Percentiles rank a stretch among this genome's conserved stretches.
phyloP scores from a whole-genome alignment of 1,284 basidiomycete species.

The Cutaneotrichosporon cutaneum region DNA sequence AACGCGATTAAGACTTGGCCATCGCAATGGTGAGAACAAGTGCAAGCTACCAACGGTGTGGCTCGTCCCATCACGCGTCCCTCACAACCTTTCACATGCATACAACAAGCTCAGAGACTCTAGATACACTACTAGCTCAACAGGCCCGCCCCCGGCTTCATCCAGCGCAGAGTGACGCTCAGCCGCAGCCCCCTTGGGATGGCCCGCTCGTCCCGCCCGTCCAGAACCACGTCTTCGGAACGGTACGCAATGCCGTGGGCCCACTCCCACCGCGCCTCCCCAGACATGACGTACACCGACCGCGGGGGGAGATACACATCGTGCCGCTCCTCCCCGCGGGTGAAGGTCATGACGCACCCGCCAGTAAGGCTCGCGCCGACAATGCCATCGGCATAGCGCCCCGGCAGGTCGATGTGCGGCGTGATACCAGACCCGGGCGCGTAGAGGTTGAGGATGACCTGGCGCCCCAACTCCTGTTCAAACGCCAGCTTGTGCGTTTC shows the following conservation, averaged over 20 bases:
- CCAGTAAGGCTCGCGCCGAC: constrained; percentile 46
- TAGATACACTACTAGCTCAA: constrained; percentile 14
- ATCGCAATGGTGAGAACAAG: too few species aligned
- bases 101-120: not conserved
- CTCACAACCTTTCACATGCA: too few species aligned
- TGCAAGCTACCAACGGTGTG: too few species aligned
- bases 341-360: constrained; percentile 45
- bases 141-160: constrained; percentile 47
- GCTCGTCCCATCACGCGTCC: too few species aligned
- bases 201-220: constrained; percentile 22
- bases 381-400: constrained; percentile 54
- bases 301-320: constrained; percentile 53
- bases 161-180: constrained; percentile 51
- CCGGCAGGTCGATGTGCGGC: constrained; percentile 54
- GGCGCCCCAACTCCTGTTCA: constrained; percentile 36
- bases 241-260: constrained; percentile 52
- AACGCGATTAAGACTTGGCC: too few species aligned
- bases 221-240: constrained; percentile 34
- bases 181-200: constrained; percentile 44
- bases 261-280: constrained; percentile 55
- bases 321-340: constrained; percentile 1
- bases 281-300: constrained; percentile 50
- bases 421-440: constrained; percentile 53
- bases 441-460: constrained; percentile 56
- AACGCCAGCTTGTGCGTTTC: constrained; percentile 23